These are phyloP conservation scores for Phytophthora agathidicida DNA, from an alignment of 352 stramenopile species.

Conservation along the genomic window DNA sequence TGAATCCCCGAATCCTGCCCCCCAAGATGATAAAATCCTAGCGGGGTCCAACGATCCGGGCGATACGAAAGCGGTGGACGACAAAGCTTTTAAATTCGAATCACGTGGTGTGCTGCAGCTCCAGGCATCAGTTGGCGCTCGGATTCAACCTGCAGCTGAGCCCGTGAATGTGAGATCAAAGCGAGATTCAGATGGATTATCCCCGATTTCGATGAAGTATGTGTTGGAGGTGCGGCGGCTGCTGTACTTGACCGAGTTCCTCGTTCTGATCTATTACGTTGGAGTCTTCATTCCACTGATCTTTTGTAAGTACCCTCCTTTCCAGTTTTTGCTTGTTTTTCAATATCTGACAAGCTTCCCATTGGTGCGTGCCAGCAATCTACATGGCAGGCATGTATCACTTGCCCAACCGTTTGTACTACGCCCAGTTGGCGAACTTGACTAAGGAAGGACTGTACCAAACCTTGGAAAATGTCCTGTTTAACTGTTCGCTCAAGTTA, in stretches of 20 bases:
- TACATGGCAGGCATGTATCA: slow-evolving; percentile 20
- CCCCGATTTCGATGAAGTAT: not conserved
- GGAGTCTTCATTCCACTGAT: slow-evolving; percentile 35
- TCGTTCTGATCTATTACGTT: slow-evolving; percentile 35
- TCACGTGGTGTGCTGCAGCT: not conserved
- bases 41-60: not conserved
- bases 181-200: not conserved
- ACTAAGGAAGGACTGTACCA: slow-evolving; percentile 1
- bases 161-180: not conserved
- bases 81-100: slow-evolving; percentile 1
- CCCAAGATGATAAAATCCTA: not conserved
- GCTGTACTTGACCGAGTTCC: slow-evolving; percentile 31
- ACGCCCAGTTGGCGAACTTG: slow-evolving; percentile 14
- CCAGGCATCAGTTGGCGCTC: not conserved
- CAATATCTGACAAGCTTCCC: not conserved
- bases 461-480: slow-evolving; percentile 14
- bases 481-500: slow-evolving; percentile 20
- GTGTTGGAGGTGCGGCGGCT: slow-evolving; percentile 5
- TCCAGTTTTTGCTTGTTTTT: not conserved
- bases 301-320: slow-evolving; percentile 19
- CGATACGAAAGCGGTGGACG: not conserved
- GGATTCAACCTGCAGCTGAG: slow-evolving; percentile 7
- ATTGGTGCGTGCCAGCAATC: not conserved
- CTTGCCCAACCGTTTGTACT: slow-evolving; percentile 31
- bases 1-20: not conserved